Evolutionary conservation across 192 early-diverging fungal genomes (phyloP).

Genomic region (Rhizoclosmatium globosum): DNA sequence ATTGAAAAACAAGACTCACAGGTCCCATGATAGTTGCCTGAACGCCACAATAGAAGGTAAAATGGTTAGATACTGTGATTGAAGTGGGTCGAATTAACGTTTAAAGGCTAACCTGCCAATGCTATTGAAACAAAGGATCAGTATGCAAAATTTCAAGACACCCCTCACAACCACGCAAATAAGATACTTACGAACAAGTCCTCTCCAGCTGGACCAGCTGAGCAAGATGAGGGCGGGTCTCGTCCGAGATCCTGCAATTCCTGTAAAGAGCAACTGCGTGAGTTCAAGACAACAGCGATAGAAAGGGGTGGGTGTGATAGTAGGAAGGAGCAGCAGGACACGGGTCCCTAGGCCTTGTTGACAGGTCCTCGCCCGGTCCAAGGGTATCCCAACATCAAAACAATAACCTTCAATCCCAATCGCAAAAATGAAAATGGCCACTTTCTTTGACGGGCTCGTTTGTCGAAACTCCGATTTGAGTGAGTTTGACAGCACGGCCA

Average conservation of each 20-base stretch:
- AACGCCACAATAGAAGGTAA: conserved; percentile 32
- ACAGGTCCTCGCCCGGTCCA: too few species aligned
- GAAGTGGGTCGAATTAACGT: not conserved
- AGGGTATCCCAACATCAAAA: too few species aligned
- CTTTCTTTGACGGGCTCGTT: too few species aligned
- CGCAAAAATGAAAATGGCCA: too few species aligned
- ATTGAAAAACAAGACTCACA: conserved; percentile 56
- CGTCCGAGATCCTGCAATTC: conserved; percentile 93
- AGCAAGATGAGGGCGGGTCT: conserved; percentile 98
- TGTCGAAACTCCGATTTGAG: too few species aligned
- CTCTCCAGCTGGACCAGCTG: conserved; percentile 94
- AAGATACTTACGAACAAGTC: conserved; percentile 64
- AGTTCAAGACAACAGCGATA: not conserved
- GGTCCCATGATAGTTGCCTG: conserved; percentile 99
- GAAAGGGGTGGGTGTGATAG: not conserved
- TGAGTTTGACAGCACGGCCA: too few species aligned
- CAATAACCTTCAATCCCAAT: too few species aligned
- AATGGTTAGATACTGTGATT: not conserved
- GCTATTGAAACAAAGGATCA: conserved; percentile 12
- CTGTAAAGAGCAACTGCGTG: conserved; percentile 21
- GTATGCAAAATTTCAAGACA: conserved; percentile 1
- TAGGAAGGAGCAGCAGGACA: not conserved
- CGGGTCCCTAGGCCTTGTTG: not conserved
- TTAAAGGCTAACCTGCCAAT: conserved; percentile 39
- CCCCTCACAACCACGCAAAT: conserved; percentile 9